Conservation (phyloP, 306 rosid species). For the Lagenaria siceraria region DNA sequence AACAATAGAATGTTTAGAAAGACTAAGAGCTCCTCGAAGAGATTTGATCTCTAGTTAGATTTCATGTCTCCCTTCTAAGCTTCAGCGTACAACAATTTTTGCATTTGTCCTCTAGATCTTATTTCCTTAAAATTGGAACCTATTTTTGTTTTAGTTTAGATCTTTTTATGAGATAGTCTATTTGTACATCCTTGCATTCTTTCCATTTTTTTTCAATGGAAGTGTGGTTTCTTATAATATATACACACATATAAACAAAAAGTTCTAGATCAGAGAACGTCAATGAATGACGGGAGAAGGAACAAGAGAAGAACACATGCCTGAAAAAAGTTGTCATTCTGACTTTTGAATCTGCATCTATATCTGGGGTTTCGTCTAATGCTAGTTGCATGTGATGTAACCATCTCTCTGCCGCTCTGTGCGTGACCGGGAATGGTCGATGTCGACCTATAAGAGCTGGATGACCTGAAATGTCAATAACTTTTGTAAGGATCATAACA, state of each 20-base stretch:
- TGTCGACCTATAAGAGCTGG: constrained; percentile 86
- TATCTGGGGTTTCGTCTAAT: constrained; percentile 40
- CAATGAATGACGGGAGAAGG: not conserved
- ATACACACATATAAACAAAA: not conserved
- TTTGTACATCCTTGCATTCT: not conserved
- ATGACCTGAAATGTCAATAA: constrained; percentile 38
- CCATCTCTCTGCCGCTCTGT: constrained; percentile 75
- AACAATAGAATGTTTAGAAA: not conserved
- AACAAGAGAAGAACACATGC: constrained; percentile 18
- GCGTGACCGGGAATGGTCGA: constrained; percentile 68
- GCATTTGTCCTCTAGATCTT: not conserved
- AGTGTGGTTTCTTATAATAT: not conserved
- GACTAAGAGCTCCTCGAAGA: not conserved
- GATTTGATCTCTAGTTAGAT: too few relatives aligned
- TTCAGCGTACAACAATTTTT: not conserved
- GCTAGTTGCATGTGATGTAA: constrained; percentile 75
- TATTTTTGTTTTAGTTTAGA: too few relatives aligned
- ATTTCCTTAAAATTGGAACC: not conserved
- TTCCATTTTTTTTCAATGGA: not conserved
- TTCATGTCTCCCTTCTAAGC: not conserved
- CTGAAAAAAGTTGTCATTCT: constrained; percentile 64
- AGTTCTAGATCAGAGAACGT: not conserved
- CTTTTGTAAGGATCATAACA: not conserved
- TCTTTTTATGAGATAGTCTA: not conserved
- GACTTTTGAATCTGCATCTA: constrained; percentile 56